Conservation (phyloP, 768 basidiomycete genomes). For the Infundibulicybe gibba region DNA sequence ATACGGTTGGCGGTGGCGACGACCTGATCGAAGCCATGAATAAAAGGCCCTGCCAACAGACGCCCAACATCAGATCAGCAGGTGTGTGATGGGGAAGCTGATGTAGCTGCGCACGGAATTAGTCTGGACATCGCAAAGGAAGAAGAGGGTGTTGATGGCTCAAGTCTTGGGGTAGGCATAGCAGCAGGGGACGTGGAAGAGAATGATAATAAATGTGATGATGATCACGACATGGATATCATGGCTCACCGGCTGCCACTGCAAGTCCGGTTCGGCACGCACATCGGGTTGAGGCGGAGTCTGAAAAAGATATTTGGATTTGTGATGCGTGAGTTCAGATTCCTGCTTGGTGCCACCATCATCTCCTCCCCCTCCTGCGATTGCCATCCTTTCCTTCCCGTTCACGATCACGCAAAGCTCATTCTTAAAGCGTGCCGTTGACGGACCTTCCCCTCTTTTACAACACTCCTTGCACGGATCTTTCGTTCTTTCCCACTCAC, state of each 20-base stretch:
- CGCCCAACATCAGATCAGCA: slow-evolving; percentile 2
- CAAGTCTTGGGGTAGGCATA: slow-evolving; percentile 20
- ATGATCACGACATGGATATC: too few relatives aligned
- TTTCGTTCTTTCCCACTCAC: slow-evolving; percentile 14
- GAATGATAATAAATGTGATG: slow-evolving; percentile 13
- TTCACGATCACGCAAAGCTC: slow-evolving; percentile 10
- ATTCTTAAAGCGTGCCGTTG: slow-evolving; percentile 10
- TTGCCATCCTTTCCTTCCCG: slow-evolving; percentile 1
- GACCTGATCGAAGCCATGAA: slow-evolving; percentile 71
- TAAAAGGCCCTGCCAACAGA: slow-evolving; percentile 38
- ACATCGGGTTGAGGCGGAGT: too few relatives aligned
- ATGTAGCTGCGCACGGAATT: slow-evolving; percentile 52
- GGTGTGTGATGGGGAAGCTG: neutral
- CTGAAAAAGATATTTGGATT: too few relatives aligned
- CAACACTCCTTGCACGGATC: slow-evolving; percentile 28
- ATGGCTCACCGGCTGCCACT: too few relatives aligned
- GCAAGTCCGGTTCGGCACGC: too few relatives aligned
- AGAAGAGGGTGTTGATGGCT: slow-evolving; percentile 50
- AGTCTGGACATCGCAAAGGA: slow-evolving; percentile 83
- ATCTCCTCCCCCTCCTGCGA: slow-evolving; percentile 10
- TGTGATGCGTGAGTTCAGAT: too few relatives aligned
- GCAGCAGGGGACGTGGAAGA: slow-evolving; percentile 7
- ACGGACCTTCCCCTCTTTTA: slow-evolving; percentile 36
- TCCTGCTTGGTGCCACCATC: too few relatives aligned
- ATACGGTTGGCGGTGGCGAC: slow-evolving; percentile 71